These are phyloP conservation scores for Rhodotorula paludigena DNA, from an alignment of 768 basidiomycete species.

Conservation along the genomic window DNA sequence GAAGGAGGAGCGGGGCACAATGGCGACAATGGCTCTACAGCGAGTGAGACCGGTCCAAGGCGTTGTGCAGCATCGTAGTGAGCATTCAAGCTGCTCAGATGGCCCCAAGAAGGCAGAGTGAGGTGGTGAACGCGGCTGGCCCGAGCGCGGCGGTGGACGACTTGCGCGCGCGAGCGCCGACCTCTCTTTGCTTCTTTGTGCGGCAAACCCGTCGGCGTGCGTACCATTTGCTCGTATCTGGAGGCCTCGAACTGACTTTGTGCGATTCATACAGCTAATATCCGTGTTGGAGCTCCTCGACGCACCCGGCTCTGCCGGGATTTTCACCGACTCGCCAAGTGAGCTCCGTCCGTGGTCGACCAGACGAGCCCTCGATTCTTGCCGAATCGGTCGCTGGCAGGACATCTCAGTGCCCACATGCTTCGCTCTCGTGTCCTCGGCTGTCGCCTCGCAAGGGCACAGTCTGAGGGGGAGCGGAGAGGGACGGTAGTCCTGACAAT, in stretches of 20 bases:
- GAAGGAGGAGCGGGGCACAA: too few relatives aligned
- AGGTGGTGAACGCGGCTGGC: background rate
- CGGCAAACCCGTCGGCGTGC: constrained; percentile 7
- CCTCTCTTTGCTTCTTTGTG: constrained; percentile 10
- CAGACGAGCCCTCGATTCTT: constrained; percentile 28
- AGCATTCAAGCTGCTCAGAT: too few relatives aligned
- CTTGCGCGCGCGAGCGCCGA: background rate
- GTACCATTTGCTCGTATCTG: background rate
- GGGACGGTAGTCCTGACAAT: constrained; percentile 33
- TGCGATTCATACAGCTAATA: background rate
- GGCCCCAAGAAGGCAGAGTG: too few relatives aligned
- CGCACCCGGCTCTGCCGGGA: background rate
- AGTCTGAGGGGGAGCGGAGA: constrained; percentile 23
- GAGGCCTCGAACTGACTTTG: background rate
- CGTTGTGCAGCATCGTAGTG: too few relatives aligned
- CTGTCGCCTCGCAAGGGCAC: constrained; percentile 28
- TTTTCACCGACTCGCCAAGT: constrained; percentile 21
- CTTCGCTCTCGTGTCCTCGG: constrained; percentile 11
- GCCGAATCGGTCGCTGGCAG: constrained; percentile 26
- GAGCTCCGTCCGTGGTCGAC: constrained; percentile 32
- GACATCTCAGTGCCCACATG: constrained; percentile 28
- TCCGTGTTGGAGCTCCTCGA: constrained; percentile 35
- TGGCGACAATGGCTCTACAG: too few relatives aligned
- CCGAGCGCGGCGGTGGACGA: background rate
- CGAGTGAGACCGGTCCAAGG: too few relatives aligned